Conservation (phyloP, 768 basidiomycete species). For the Termitomyces sp. region DNA sequence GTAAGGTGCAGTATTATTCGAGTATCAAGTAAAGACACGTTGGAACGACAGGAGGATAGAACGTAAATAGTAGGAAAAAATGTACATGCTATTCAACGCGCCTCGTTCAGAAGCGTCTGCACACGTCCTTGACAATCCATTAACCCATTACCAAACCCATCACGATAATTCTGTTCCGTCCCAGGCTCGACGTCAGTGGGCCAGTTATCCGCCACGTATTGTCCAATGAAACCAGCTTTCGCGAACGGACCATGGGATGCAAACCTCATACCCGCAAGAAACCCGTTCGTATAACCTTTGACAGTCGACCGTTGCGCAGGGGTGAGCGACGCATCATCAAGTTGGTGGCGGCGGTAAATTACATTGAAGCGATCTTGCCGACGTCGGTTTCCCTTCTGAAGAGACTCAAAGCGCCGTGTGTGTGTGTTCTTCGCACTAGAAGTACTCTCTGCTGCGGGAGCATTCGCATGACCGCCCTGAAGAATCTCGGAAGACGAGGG, state of each 20-base stretch:
- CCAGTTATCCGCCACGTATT: slow-evolving; percentile 52
- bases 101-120: not conserved
- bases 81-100: not conserved
- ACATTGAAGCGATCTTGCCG: slow-evolving; percentile 21
- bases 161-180: slow-evolving; percentile 37
- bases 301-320: slow-evolving; percentile 18
- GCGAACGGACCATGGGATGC: slow-evolving; percentile 36
- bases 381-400: not conserved
- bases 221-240: slow-evolving; percentile 54
- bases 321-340: slow-evolving; percentile 10
- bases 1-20: not conserved
- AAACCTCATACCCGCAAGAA: slow-evolving; percentile 49
- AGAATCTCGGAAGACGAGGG: slow-evolving; percentile 13
- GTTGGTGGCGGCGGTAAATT: slow-evolving; percentile 16
- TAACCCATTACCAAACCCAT: slow-evolving; percentile 45
- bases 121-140: slow-evolving; percentile 10
- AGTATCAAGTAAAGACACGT: not conserved
- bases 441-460: not conserved
- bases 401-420: not conserved
- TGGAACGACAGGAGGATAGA: slow-evolving; percentile 1
- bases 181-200: slow-evolving; percentile 27
- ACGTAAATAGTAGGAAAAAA: not conserved
- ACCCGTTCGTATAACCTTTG: slow-evolving; percentile 58
- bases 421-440: not conserved
- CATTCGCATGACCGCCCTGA: not conserved